Evolutionary conservation across 371 early-diverging fungal species (phyloP).

Genomic region (Mucor velutinosus): DNA sequence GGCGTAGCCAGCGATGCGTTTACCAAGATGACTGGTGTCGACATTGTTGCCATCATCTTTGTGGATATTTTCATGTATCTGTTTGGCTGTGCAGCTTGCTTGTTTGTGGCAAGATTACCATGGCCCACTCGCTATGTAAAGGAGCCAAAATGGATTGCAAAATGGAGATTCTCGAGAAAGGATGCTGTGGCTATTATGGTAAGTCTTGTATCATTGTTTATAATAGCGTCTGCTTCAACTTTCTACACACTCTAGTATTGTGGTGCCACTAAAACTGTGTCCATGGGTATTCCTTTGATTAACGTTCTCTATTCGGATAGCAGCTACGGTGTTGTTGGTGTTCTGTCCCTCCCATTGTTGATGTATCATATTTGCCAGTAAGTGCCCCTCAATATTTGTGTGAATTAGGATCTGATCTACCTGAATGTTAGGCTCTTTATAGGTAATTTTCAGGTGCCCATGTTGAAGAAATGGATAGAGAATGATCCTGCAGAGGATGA

Average conservation of each 20-base stretch:
- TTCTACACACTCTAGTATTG: constrained; percentile 43
- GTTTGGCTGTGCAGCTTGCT: constrained; percentile 43
- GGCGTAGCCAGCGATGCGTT: constrained; percentile 65
- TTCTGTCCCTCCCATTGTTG: constrained; percentile 66
- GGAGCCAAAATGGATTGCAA: constrained; percentile 31
- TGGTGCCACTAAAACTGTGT: constrained; percentile 78
- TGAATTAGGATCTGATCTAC: background rate
- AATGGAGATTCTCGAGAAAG: constrained; percentile 44
- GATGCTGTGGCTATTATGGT: constrained; percentile 63
- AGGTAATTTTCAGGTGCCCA: constrained; percentile 63
- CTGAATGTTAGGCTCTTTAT: constrained; percentile 47
- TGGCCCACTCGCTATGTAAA: constrained; percentile 26
- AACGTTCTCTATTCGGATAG: constrained; percentile 63
- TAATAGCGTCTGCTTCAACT: background rate
- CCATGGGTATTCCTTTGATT: constrained; percentile 78
- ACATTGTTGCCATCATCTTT: constrained; percentile 61
- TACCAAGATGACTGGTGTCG: constrained; percentile 46
- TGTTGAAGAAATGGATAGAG: constrained; percentile 62
- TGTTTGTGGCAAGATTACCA: constrained; percentile 46
- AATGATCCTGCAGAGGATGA: constrained; percentile 20
- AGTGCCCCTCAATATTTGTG: constrained; percentile 15
- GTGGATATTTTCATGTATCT: constrained; percentile 56
- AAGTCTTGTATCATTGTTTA: background rate
- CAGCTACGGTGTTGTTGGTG: constrained; percentile 56
- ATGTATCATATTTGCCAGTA: constrained; percentile 77